Base-by-base conservation (phyloP, 257 asterid genomes). In the Solanum medicagineum region DNA sequence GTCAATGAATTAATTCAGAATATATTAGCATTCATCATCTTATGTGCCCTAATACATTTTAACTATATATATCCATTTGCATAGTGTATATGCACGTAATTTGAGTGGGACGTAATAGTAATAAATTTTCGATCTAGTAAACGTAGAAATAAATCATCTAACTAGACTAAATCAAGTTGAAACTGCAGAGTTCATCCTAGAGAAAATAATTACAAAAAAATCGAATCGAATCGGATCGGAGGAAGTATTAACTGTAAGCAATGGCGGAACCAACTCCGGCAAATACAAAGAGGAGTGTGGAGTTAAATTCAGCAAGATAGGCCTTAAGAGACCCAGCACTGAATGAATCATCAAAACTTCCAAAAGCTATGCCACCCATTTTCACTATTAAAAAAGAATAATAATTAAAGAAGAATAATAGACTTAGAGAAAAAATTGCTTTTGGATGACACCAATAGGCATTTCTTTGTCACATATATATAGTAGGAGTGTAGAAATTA, bases 201-300 rank as follows among this genome's bases (percentile, higher is more conserved):
- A 10, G 17, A 6, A 63, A 29, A 66, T 9, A 13, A 14, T 62
- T 32, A 2, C 14, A 55, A 63, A 16, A 74, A 22, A 47, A 63
- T 32, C 36, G 36, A 73, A 49, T 13, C 32, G 55, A 77, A 80
- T 36, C 24, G 24, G 62, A 68, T 3, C 24, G 11, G 57, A 57
- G 15, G 45, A 82, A 16, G 45, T 44, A 90, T 83, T 91, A 87
- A 92, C 98, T 92, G 97, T 68, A 95, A 45, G 98, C 98, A 22
- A 95, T 92, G 94, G 99, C 99, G 74, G 99, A 95, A 83, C 99
- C 99, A 87, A 94, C 98, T 83, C 98, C 98, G 83, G 99, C 99
- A 86, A 95, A 94, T 89, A 95, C 93, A 86, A 95, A 95, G 85
- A 95, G 94, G 91, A 93, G 70, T 56, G 99, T 95, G 90, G 99